Percentiles rank a stretch among this genome's conserved stretches.
Evolutionary conservation across 192 early-diverging fungal species (phyloP).

Genomic region (Backusella australiensis): DNA sequence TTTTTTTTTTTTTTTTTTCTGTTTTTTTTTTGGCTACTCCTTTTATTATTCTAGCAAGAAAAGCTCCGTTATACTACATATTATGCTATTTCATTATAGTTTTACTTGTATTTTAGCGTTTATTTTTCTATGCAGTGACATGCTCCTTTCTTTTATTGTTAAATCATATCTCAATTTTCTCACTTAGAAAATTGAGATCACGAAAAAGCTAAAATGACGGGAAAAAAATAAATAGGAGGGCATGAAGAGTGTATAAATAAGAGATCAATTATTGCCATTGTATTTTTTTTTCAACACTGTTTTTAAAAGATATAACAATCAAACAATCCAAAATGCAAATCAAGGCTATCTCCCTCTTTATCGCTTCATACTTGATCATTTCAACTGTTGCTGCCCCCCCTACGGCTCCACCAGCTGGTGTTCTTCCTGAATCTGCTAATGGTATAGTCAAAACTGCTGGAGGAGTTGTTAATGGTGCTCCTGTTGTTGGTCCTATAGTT

Average conservation of each 20-base stretch:
- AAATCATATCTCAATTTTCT: neutral
- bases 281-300: neutral
- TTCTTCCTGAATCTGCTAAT: neutral
- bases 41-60: neutral
- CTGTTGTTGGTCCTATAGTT: neutral
- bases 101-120: neutral
- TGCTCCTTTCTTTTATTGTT: neutral
- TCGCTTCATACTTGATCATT: neutral
- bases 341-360: neutral
- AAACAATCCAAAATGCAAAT: neutral
- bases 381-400: neutral
- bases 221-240: neutral
- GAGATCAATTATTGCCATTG: neutral
- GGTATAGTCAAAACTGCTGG: neutral
- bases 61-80: neutral
- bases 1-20: neutral
- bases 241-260: neutral
- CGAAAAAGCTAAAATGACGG: neutral
- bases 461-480: neutral
- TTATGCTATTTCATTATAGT: neutral
- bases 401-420: too few species aligned
- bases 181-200: neutral
- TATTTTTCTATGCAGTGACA: neutral
- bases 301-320: neutral
- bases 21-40: neutral